A percentile compares a stretch with the other conserved stretches of the same genome.
Evolutionary conservation across 176 grass and related monocot genomes (phyloP).

Genomic region (Triticum dicoccoides): DNA sequence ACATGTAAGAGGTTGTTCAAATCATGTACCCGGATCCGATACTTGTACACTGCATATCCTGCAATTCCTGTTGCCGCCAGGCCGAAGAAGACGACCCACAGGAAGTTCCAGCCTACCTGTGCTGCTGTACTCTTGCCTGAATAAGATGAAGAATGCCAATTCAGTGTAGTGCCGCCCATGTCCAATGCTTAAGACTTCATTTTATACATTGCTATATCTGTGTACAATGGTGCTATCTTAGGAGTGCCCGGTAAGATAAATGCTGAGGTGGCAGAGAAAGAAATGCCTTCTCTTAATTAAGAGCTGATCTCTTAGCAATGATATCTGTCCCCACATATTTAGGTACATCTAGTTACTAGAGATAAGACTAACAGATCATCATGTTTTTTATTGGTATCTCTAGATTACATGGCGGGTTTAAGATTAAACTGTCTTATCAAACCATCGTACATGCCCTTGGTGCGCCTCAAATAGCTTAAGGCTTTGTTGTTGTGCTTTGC

Average conservation of each 20-base stretch:
- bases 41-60: constrained; percentile 89
- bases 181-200: neutral
- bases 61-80: constrained; percentile 60
- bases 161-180: constrained; percentile 20
- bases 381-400: no score
- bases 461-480: neutral
- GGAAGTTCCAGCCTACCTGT: constrained; percentile 71
- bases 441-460: neutral
- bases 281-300: no score
- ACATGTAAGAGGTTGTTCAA: neutral
- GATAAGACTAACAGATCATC: no score
- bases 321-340: no score
- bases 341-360: no score
- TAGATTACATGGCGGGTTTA: no score
- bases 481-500: neutral
- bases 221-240: no score
- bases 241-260: no score
- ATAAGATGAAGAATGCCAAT: neutral
- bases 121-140: constrained; percentile 63
- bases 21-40: constrained; percentile 72
- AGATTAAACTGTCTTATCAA: no score
- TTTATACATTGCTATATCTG: constrained; percentile 8
- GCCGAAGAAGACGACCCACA: constrained; percentile 85
- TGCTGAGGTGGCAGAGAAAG: no score
- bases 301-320: no score